Base-by-base conservation (phyloP, 371 early-diverging fungal species). In the Fennellomyces sp. region DNA sequence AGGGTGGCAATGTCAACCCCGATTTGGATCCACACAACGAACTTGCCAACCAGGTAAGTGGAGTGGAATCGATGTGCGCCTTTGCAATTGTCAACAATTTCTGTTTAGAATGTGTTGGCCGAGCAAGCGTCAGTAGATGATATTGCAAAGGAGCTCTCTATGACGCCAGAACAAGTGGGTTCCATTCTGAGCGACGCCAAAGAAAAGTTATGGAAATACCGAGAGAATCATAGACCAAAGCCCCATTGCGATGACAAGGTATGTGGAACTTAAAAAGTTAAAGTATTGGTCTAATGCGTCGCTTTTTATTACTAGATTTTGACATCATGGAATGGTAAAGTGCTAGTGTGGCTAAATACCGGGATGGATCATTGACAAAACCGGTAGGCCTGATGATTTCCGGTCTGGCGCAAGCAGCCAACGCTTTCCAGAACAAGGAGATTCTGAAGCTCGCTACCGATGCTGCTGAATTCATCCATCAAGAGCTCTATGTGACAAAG, bases 241-340 rank as follows among this genome's bases (percentile, higher is more conserved):
- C 89, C 89, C 11, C 83, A 85, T 55, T 65, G 73, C 3, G 89
- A 89, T 68, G 88, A 89, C 58, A 89, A 89, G 76, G 75, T 78
- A 52, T 51, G 56, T 64, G n/a, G 50, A 54, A n/a, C 0, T 2
- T 30, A 23, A 0, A 7, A 5, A 3, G 28, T 27, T n/a, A 1
- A 15, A 13, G 15, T 19, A 12, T 15, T 23, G 2, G 33, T 33
- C 10, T 55, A 26, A 47, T 23, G 3, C 10, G 2, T 25, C 6
- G 19, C 3, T 42, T 29, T 11, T 30, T 15, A 17, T 35, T 59
- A 26, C 8, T 31, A 60, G 63, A 63, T 63, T 12, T 35, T 83
- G 12, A 73, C 76, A 8, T 62, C 79, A 2, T 83, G 84, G 84
- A 83, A n/a, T n/a, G 36, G 36, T 11, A 36, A 36, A 36, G 15